phyloP scores from a whole-genome alignment of 805 yeast genomes.

The Yarrowia hollandica region DNA sequence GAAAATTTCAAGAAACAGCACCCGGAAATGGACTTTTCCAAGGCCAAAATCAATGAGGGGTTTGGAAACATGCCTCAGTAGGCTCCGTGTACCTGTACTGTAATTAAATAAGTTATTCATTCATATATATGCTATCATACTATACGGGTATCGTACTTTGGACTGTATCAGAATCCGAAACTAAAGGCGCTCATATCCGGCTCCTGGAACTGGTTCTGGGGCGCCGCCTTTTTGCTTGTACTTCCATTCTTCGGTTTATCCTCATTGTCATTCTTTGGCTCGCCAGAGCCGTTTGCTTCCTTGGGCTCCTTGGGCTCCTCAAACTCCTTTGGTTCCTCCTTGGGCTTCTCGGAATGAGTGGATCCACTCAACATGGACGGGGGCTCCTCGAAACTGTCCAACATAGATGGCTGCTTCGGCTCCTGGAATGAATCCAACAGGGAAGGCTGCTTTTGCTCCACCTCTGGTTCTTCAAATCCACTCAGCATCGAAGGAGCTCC shows the following conservation, averaged over 20 bases:
- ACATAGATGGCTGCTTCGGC: conserved; percentile 1
- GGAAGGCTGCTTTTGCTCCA: neutral
- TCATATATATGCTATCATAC: neutral
- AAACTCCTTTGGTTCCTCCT: neutral
- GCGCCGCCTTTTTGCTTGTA: conserved; percentile 31
- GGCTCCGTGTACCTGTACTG: too few species aligned
- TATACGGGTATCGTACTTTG: too few species aligned
- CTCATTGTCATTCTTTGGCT: neutral
- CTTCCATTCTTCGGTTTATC: neutral
- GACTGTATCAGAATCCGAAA: conserved; percentile 45
- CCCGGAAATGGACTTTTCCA: conserved; percentile 48
- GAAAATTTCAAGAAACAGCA: conserved; percentile 47
- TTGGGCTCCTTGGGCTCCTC: too few species aligned
- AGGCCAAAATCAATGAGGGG: conserved; percentile 36
- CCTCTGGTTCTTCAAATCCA: neutral
- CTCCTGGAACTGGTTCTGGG: conserved; percentile 63
- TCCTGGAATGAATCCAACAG: neutral
- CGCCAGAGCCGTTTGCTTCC: too few species aligned
- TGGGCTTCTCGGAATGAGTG: neutral
- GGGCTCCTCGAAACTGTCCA: neutral
- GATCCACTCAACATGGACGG: neutral
- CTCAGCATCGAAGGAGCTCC: conserved; percentile 14
- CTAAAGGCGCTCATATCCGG: conserved; percentile 77
- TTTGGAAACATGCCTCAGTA: neutral
- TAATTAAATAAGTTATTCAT: neutral